Evolutionary conservation across 1,139 yeast genomes (phyloP).

Genomic region (Petasospora fabianii): DNA sequence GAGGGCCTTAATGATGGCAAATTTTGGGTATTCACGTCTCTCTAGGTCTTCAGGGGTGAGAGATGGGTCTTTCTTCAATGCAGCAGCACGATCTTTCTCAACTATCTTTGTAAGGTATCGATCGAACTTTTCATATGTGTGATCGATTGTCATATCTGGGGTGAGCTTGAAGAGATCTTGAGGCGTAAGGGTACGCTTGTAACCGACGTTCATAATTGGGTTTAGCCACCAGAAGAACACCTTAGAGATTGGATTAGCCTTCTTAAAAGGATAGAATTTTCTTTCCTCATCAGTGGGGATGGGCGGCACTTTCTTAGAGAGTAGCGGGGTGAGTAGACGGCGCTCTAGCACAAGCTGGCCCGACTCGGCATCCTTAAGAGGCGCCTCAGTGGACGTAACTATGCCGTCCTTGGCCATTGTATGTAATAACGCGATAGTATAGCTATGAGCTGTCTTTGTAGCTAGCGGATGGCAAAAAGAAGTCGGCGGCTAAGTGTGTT

Average conservation of each 20-base stretch:
- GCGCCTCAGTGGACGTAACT: too few species aligned
- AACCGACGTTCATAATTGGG: constrained; percentile 60
- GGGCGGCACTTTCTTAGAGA: constrained; percentile 45
- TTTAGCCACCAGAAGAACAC: constrained; percentile 56
- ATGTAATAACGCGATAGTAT: too few species aligned
- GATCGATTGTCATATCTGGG: constrained; percentile 49
- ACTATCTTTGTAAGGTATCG: constrained; percentile 37
- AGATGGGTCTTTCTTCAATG: constrained; percentile 28
- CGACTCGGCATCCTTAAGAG: too few species aligned
- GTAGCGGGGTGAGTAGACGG: constrained; percentile 37
- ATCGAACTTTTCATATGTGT: constrained; percentile 38
- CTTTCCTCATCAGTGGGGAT: constrained; percentile 53
- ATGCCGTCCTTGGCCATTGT: not conserved
- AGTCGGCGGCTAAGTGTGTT: too few species aligned
- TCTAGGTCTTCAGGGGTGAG: constrained; percentile 30
- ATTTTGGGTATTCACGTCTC: constrained; percentile 37
- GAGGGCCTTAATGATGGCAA: constrained; percentile 42
- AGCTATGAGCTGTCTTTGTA: too few species aligned
- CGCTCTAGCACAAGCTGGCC: constrained; percentile 30
- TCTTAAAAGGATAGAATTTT: constrained; percentile 37
- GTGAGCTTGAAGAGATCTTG: constrained; percentile 58
- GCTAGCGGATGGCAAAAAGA: too few species aligned
- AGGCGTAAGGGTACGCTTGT: constrained; percentile 60
- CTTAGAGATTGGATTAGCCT: constrained; percentile 34
- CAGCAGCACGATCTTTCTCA: constrained; percentile 30